phyloP scores from a whole-genome alignment of 495 filamentous ascomycete species.

The Penicillium maclennaniae region DNA sequence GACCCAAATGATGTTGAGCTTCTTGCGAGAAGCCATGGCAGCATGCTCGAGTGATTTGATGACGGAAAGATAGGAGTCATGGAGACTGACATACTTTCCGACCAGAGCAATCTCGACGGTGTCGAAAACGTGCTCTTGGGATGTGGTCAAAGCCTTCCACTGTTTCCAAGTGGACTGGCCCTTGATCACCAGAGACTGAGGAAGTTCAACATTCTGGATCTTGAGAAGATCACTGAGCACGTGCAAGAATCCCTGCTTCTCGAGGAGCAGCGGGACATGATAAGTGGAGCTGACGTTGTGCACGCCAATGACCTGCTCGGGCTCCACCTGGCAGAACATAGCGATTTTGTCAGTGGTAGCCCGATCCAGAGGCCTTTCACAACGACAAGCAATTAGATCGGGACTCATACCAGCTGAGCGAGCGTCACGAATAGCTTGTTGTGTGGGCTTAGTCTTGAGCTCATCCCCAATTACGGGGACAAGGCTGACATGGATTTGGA shows the following conservation, averaged over 20 bases:
- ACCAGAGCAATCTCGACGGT: slow-evolving; percentile 80
- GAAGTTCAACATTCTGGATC: slow-evolving; percentile 40
- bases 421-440: slow-evolving; percentile 77
- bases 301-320: slow-evolving; percentile 77
- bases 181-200: slow-evolving; percentile 16
- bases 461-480: slow-evolving; percentile 48
- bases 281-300: slow-evolving; percentile 82
- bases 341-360: slow-evolving; percentile 81
- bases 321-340: slow-evolving; percentile 75
- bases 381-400: slow-evolving; percentile 91
- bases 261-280: slow-evolving; percentile 85
- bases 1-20: slow-evolving; percentile 76
- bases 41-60: slow-evolving; percentile 84
- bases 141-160: slow-evolving; percentile 66
- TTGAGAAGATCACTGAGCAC: slow-evolving; percentile 44
- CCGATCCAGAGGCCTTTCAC: slow-evolving; percentile 64
- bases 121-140: slow-evolving; percentile 58
- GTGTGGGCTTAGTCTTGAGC: slow-evolving; percentile 96
- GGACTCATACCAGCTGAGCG: slow-evolving; percentile 78
- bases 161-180: slow-evolving; percentile 66
- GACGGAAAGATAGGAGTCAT: slow-evolving; percentile 80
- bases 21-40: slow-evolving; percentile 76
- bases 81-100: slow-evolving; percentile 80
- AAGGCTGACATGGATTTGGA: slow-evolving; percentile 55
- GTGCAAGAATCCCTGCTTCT: slow-evolving; percentile 67